phyloP scores from a whole-genome alignment of 2,329 filamentous ascomycete genomes.

The Aureobasidium namibiae region DNA sequence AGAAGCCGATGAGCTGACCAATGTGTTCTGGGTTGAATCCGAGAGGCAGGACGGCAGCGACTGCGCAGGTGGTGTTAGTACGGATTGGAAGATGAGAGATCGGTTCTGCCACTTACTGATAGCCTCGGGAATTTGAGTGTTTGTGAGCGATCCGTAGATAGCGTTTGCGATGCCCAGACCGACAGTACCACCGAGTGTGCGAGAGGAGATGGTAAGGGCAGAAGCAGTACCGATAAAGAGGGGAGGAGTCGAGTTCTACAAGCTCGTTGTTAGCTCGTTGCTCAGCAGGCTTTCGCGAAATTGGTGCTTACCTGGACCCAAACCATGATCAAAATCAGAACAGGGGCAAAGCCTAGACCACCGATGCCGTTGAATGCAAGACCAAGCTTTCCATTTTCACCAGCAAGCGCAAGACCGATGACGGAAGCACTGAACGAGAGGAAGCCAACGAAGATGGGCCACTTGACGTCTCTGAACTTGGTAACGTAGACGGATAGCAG shows the following conservation, averaged over 20 bases:
- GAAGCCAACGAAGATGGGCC: constrained; percentile 5
- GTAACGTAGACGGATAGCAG: constrained; percentile 4
- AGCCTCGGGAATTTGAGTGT: constrained; percentile 2
- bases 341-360: background rate
- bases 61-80: background rate
- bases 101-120: background rate
- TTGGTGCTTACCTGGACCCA: background rate
- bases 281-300: background rate
- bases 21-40: background rate
- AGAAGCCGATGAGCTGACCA: constrained; percentile 6
- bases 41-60: background rate
- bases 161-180: constrained; percentile 8
- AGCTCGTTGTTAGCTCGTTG: background rate
- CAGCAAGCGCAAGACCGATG: background rate
- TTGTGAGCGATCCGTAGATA: constrained; percentile 4
- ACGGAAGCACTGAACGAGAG: constrained; percentile 4
- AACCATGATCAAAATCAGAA: constrained; percentile 7
- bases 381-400: background rate
- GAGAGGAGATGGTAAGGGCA: constrained; percentile 7
- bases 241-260: constrained; percentile 1
- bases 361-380: constrained; percentile 2
- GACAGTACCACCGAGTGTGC: constrained; percentile 3
- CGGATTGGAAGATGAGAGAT: background rate
- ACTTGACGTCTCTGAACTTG: constrained; percentile 4
- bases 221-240: constrained; percentile 10